phyloP scores from a whole-genome alignment of 2,329 filamentous ascomycete genomes.

The Metarhizium brunneum region DNA sequence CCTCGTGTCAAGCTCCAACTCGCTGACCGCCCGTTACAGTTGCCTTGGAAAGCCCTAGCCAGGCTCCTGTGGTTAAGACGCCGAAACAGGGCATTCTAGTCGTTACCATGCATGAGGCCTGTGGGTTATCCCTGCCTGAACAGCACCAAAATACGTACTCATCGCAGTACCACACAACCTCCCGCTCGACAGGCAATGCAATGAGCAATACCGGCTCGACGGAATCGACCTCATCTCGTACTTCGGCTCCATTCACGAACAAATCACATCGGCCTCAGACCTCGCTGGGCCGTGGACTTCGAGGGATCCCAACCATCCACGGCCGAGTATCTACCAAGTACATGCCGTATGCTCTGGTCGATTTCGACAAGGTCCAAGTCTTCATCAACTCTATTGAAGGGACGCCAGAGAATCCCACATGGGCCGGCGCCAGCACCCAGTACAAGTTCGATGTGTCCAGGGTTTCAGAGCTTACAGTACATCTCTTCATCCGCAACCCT shows the following conservation, averaged over 20 bases:
- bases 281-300: no score
- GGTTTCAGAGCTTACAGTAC: slow-evolving; percentile 81
- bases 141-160: slow-evolving; percentile 74
- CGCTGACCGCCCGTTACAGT: no score
- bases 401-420: slow-evolving; percentile 85
- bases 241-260: no score
- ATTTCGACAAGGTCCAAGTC: slow-evolving; percentile 98
- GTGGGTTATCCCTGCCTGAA: slow-evolving; percentile 79
- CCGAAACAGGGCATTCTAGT: slow-evolving; percentile 89
- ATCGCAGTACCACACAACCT: slow-evolving; percentile 62
- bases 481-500: slow-evolving; percentile 91
- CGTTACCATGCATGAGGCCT: slow-evolving; percentile 90
- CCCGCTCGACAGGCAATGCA: slow-evolving; percentile 41
- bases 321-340: slow-evolving; percentile 84
- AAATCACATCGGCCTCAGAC: no score
- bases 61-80: slow-evolving; percentile 55
- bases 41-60: slow-evolving; percentile 36
- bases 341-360: slow-evolving; percentile 89
- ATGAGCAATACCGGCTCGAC: no score
- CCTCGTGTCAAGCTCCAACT: no score
- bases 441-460: slow-evolving; percentile 99
- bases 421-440: slow-evolving; percentile 96
- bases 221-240: no score
- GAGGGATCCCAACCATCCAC: no score
- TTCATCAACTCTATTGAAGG: slow-evolving; percentile 97